Evolutionary conservation across 331 rosid species (phyloP), one percentile per base, ranked within the genome.

Genomic region (Malus hybrid): DNA sequence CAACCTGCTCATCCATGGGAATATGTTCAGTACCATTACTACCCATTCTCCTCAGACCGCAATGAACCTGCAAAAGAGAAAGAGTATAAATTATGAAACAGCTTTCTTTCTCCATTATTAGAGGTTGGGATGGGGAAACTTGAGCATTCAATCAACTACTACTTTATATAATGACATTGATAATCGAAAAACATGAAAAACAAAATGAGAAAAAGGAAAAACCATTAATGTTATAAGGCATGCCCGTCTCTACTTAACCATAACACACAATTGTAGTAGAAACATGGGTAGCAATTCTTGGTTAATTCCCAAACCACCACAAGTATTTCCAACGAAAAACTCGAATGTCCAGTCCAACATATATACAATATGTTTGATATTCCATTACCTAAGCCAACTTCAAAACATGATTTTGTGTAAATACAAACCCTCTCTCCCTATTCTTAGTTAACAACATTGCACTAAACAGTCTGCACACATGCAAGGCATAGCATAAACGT

Each of bases 41-140:
- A 69, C 90, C 96, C 97, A 91, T 91, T 39, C 72, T 72, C 72
- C 75, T 71, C 52, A 44, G 16, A 19, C 44, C 60, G 33, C 65
- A 32, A 31, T 13, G 56, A 80, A 31, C 81, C 85, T 76, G 42
- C 74, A 16, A 72, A 65, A 24, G 10, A 31, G 27, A 7, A 16
- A 46, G 50, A 59, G 60, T 27, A 36, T 3, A 13, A 68, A 22
- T 62, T 33, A 27, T 18, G 7, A 67, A 10, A 7, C 4, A 16
- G 15, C 28, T 10, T 61, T 67, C 18, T 29, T 27, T 39, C 28
- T 52, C 24, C 20, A 24, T 39, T 19, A 10, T 57, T 57, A n/a
- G 11, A 20, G 63, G 24, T 61, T 24, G 61, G 66, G 76, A 12
- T 65, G 22, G 20, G 31, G 31, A 2, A 33, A 27, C 15, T 32